A percentile compares a stretch with the other conserved stretches of the same genome.
Evolutionary conservation across 2,329 filamentous ascomycete species (phyloP).

Genomic region (Monosporascus sp.): DNA sequence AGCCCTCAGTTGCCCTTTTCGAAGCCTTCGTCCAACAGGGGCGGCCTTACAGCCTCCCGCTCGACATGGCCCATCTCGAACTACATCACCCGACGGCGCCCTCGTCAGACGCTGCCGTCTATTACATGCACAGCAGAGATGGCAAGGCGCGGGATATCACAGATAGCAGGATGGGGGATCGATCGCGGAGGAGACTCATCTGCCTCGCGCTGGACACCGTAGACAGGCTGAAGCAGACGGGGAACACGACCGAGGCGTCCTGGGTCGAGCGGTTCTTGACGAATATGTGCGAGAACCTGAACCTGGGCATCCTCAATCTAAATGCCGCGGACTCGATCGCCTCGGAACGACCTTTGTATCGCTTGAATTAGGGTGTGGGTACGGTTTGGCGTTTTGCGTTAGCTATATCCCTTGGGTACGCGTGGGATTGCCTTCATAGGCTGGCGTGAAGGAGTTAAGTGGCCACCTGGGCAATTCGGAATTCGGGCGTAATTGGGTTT

Average conservation of each 20-base stretch:
- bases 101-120: constrained; percentile 40
- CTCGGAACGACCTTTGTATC: constrained; percentile 7
- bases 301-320: constrained; percentile 13
- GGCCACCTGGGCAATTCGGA: no score
- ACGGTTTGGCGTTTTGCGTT: constrained; percentile 1
- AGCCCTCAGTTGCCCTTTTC: constrained; percentile 44
- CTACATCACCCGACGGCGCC: constrained; percentile 51
- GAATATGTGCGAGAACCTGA: constrained; percentile 13
- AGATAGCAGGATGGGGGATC: not conserved
- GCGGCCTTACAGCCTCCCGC: constrained; percentile 31
- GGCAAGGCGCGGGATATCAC: constrained; percentile 1
- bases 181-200: constrained; percentile 7
- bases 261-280: constrained; percentile 20
- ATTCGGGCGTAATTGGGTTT: no score
- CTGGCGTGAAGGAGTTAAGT: constrained; percentile 10
- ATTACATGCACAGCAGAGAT: constrained; percentile 33
- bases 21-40: constrained; percentile 48
- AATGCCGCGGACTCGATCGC: constrained; percentile 4
- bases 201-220: constrained; percentile 21
- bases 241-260: constrained; percentile 17
- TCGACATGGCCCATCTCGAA: constrained; percentile 50
- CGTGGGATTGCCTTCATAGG: not conserved
- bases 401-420: no score
- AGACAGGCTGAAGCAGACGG: constrained; percentile 17
- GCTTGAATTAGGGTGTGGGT: constrained; percentile 1